Base-by-base conservation (phyloP, 441 rosid genomes). In the Bocquillonia castaneifolia region DNA sequence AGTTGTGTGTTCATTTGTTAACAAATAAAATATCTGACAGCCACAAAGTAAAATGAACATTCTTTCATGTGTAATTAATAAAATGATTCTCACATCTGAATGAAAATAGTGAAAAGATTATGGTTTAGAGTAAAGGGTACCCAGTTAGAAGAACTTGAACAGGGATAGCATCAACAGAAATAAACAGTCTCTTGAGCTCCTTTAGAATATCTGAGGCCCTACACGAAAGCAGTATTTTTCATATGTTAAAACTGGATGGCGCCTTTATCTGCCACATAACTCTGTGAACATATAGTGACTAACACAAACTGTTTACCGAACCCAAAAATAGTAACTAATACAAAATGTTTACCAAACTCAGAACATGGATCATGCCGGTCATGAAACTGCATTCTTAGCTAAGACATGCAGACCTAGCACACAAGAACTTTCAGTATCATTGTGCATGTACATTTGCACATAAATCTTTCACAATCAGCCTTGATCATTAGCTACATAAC, bases 141-240 rank as follows among this genome's bases (percentile, higher is more conserved):
- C 97, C 95, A 48, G 86, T 83, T 39, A 79, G 82, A 67, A 91
- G 83, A 81, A 88, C 85, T 84, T 93, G 86, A 69, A 78, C 80
- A 73, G 97, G 95, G 65, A 93, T 79, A 70, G 82, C 79, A 48
- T 79, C 84, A 73, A 77, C 65, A 23, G 85, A 79, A 26, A 65
- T 67, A 39, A 89, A 91, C 73, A 84, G 66, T 52, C 50, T 64
- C 73, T 69, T 86, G 36, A 88, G 87, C 84, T 86, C 84, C n/a
- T 63, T 81, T 67, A 83, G 54, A 78, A 88, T 91, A 63, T 82
- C 82, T 18, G 76, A 77, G 28, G 83, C 69, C 87, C 99, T 91
- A 89, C 90, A 71, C 25, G 36, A 67, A 42, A n/a, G 12, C 12
- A 39, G 55, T 17, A 53, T 20, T 60, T 31, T 7, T 22, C 17